Evolutionary conservation across 148 eudicot species (phyloP).

Genomic region (Rhododendron vialii): DNA sequence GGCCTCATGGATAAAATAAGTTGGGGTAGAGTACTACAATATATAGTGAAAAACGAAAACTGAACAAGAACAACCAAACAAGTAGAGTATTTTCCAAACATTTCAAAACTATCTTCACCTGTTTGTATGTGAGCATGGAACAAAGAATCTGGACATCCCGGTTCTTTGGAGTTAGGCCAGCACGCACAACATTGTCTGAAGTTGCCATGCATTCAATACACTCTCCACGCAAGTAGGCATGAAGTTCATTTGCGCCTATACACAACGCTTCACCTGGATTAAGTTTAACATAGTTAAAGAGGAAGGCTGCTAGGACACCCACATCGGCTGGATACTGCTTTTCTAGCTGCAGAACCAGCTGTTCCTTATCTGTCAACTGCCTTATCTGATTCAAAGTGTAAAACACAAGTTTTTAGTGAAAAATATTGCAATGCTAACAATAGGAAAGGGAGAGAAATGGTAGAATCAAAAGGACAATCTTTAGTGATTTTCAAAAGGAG

Average conservation of each 20-base stretch:
- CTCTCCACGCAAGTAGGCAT: conserved; percentile 86
- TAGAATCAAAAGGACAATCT: background rate
- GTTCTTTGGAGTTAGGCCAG: conserved; percentile 87
- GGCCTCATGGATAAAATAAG: background rate
- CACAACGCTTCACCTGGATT: conserved; percentile 83
- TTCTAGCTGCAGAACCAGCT: conserved; percentile 66
- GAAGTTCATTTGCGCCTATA: conserved; percentile 89
- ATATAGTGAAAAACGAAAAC: background rate
- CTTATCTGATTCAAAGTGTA: conserved; percentile 22
- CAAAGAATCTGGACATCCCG: conserved; percentile 73
- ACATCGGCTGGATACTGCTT: conserved; percentile 78
- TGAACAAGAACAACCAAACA: background rate
- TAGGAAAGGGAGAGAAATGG: background rate
- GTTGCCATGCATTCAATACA: conserved; percentile 97
- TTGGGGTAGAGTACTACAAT: background rate
- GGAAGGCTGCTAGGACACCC: conserved; percentile 76
- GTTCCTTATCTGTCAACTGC: conserved; percentile 72
- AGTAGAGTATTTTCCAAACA: background rate
- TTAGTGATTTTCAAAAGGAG: background rate
- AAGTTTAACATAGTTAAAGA: conserved; percentile 77
- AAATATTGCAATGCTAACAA: background rate
- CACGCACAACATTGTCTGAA: conserved; percentile 97
- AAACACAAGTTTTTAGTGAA: background rate
- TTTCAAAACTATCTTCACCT: conserved; percentile 36
- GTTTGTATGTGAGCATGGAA: conserved; percentile 93